Evolutionary conservation across 805 yeast genomes (phyloP).

Genomic region (Yarrowia deformans): DNA sequence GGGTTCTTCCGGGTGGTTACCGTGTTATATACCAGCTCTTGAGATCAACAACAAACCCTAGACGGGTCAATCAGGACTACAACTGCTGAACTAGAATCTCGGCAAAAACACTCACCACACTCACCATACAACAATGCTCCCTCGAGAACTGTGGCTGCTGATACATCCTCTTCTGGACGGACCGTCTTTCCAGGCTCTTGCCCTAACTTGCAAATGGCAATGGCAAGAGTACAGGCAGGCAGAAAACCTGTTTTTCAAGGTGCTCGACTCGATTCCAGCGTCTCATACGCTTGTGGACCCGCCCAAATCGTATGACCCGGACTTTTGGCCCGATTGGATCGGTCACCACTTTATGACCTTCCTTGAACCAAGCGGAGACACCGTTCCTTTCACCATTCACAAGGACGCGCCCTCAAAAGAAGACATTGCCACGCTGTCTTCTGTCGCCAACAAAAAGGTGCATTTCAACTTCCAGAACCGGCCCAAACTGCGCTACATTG

Average conservation of each 20-base stretch:
- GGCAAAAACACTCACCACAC: neutral
- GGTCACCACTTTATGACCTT: neutral
- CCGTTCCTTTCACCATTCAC: neutral
- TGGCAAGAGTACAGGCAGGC: neutral
- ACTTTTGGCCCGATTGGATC: neutral
- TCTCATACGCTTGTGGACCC: neutral
- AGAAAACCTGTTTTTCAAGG: neutral
- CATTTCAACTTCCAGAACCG: slow-evolving; percentile 34
- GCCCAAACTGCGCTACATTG: slow-evolving; percentile 1
- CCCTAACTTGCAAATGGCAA: slow-evolving; percentile 15
- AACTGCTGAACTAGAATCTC: too few relatives aligned
- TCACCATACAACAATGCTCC: neutral
- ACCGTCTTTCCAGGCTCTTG: neutral
- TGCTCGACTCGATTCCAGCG: neutral
- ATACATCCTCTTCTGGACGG: neutral
- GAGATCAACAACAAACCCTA: neutral
- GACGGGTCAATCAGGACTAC: too few relatives aligned
- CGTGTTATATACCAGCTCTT: neutral
- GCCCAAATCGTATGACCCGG: neutral
- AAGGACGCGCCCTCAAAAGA: neutral
- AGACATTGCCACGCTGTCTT: neutral
- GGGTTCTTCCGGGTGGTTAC: neutral
- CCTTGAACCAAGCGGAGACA: neutral
- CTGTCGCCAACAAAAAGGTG: slow-evolving; percentile 1
- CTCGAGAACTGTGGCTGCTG: slow-evolving; percentile 9